These are phyloP conservation scores for Fusarium euwallaceae DNA, from an alignment of 2,329 filamentous ascomycete genomes.

Conservation along the genomic window DNA sequence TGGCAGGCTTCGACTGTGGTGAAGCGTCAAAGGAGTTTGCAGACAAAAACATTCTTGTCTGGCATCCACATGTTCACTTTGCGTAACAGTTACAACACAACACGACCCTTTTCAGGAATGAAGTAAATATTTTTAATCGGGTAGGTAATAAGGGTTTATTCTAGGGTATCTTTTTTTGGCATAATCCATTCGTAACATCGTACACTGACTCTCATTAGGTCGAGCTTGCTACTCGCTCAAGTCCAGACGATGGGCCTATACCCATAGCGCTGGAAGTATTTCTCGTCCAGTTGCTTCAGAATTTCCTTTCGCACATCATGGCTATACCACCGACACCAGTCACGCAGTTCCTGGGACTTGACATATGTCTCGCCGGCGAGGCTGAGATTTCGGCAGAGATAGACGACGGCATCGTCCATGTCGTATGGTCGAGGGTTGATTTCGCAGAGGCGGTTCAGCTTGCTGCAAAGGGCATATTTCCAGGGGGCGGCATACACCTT, in stretches of 20 bases:
- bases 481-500: constrained; percentile 39
- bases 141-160: constrained; percentile 10
- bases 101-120: not conserved
- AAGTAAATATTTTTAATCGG: constrained; percentile 25
- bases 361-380: constrained; percentile 11
- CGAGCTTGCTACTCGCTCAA: not conserved
- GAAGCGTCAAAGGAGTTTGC: constrained; percentile 20
- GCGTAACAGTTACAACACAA: constrained; percentile 1
- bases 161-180: constrained; percentile 35
- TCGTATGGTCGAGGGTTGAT: constrained; percentile 33
- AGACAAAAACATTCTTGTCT: constrained; percentile 32
- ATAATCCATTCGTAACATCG: constrained; percentile 13
- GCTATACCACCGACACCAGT: constrained; percentile 36
- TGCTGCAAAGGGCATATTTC: constrained; percentile 39
- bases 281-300: constrained; percentile 25
- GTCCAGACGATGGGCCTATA: constrained; percentile 32
- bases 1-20: constrained; percentile 6
- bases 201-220: not conserved
- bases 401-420: constrained; percentile 37
- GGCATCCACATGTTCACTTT: constrained; percentile 34
- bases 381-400: constrained; percentile 31
- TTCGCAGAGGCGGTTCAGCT: constrained; percentile 38
- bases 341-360: constrained; percentile 8
- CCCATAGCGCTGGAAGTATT: constrained; percentile 20
- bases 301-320: constrained; percentile 28